Conservation (phyloP, 2,329 filamentous ascomycete species). For the Berkeleyomyces rouxiae region DNA sequence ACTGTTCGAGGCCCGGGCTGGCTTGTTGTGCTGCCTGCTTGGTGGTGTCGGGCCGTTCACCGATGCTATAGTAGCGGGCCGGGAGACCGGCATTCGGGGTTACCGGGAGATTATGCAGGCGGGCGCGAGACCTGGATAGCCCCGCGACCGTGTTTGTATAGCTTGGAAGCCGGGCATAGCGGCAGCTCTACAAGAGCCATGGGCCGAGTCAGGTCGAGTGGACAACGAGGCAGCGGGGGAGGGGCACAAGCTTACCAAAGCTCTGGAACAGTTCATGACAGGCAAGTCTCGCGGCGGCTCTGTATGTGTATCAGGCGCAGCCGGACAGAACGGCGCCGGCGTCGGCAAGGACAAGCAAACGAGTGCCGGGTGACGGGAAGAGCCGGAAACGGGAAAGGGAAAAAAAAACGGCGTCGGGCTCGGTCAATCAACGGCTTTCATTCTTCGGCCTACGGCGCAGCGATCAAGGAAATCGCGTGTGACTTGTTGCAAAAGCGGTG, state of each 20-base stretch:
- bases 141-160: background rate
- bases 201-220: background rate
- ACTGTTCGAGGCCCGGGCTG: slow-evolving; percentile 1
- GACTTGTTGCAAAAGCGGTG: background rate
- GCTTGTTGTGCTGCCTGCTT: background rate
- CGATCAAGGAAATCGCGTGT: background rate
- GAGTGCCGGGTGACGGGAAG: background rate
- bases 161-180: slow-evolving; percentile 5
- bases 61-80: background rate
- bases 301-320: background rate
- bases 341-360: background rate
- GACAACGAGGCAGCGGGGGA: background rate
- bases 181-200: background rate
- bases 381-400: background rate
- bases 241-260: background rate
- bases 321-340: no score
- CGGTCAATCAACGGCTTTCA: background rate
- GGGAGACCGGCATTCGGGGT: background rate
- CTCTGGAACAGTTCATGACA: background rate
- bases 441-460: background rate
- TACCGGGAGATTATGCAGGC: background rate
- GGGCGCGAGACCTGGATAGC: background rate
- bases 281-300: background rate
- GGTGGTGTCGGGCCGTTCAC: background rate
- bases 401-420: background rate